These are phyloP conservation scores for Colletotrichum acutatum DNA, from an alignment of 2,329 filamentous ascomycete species.

Conservation along the genomic window DNA sequence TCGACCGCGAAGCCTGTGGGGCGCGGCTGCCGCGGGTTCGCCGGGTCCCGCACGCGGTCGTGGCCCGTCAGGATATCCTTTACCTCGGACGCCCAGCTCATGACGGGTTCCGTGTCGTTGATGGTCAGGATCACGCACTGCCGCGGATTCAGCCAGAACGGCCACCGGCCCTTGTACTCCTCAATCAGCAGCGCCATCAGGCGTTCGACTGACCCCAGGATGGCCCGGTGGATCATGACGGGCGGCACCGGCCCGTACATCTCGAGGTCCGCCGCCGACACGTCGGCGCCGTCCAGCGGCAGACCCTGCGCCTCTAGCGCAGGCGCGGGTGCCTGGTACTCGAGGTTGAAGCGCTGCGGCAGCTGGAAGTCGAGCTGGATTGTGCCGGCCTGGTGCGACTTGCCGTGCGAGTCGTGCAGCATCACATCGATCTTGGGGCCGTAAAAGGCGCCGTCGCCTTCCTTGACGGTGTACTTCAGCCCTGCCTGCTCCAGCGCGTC, in stretches of 20 bases:
- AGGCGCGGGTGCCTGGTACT: constrained; percentile 77
- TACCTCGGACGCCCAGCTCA: constrained; percentile 59
- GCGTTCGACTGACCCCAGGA: constrained; percentile 85
- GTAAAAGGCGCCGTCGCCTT: constrained; percentile 90
- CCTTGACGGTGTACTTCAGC: constrained; percentile 78
- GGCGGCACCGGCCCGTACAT: constrained; percentile 71
- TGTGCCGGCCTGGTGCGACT: constrained; percentile 89
- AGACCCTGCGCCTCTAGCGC: constrained; percentile 66
- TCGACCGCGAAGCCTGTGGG: constrained; percentile 75
- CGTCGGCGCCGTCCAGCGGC: constrained; percentile 50
- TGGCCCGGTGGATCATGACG: constrained; percentile 86
- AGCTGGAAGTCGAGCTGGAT: constrained; percentile 93
- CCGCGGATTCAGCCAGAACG: constrained; percentile 88
- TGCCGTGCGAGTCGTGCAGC: constrained; percentile 81
- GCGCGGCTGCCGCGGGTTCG: constrained; percentile 48
- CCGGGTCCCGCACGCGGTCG: constrained; percentile 43
- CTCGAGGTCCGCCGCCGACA: constrained; percentile 40
- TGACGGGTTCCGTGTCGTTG: constrained; percentile 67
- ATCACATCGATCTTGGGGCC: constrained; percentile 93
- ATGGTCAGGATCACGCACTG: constrained; percentile 81
- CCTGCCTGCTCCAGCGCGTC: constrained; percentile 72
- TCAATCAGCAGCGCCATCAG: constrained; percentile 89
- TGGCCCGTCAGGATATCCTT: constrained; percentile 64
- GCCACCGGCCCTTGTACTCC: constrained; percentile 82
- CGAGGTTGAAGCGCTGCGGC: constrained; percentile 81